phyloP scores from a whole-genome alignment of 805 yeast genomes.

The Pachysolen tannophilus region DNA sequence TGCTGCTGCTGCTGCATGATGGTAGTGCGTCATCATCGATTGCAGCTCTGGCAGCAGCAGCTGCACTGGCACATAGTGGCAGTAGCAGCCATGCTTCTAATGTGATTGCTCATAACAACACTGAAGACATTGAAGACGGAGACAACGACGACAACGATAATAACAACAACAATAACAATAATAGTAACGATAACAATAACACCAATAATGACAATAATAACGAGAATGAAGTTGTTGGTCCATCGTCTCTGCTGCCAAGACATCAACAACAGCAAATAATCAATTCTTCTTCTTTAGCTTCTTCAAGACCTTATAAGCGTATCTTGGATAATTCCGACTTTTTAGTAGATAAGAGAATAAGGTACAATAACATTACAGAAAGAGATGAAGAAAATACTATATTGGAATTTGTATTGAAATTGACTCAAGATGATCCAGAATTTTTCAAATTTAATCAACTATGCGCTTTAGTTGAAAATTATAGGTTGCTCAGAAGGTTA shows the following conservation, averaged over 20 bases:
- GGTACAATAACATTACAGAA: too few relatives aligned
- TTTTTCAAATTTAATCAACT: slow-evolving; percentile 6
- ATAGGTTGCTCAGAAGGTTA: slow-evolving; percentile 6
- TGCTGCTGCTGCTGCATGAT: background rate
- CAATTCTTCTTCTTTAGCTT: background rate
- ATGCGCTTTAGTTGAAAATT: slow-evolving; percentile 6
- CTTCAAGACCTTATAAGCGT: background rate
- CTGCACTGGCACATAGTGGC: background rate
- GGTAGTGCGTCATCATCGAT: background rate
- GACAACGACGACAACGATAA: background rate
- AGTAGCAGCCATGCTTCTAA: background rate
- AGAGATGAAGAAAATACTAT: slow-evolving; percentile 10
- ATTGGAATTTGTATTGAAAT: slow-evolving; percentile 22
- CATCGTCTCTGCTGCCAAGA: too few relatives aligned
- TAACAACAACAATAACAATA: background rate
- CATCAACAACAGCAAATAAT: too few relatives aligned
- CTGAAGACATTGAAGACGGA: too few relatives aligned
- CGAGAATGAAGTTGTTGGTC: too few relatives aligned
- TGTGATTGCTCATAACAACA: background rate
- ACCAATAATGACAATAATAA: background rate
- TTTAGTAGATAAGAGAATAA: too few relatives aligned
- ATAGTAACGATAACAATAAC: background rate
- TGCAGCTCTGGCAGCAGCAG: background rate
- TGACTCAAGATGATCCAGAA: slow-evolving; percentile 14
- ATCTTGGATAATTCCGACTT: too few relatives aligned